phyloP scores from a whole-genome alignment of 495 filamentous ascomycete genomes.

The Daldinia vernicosa region DNA sequence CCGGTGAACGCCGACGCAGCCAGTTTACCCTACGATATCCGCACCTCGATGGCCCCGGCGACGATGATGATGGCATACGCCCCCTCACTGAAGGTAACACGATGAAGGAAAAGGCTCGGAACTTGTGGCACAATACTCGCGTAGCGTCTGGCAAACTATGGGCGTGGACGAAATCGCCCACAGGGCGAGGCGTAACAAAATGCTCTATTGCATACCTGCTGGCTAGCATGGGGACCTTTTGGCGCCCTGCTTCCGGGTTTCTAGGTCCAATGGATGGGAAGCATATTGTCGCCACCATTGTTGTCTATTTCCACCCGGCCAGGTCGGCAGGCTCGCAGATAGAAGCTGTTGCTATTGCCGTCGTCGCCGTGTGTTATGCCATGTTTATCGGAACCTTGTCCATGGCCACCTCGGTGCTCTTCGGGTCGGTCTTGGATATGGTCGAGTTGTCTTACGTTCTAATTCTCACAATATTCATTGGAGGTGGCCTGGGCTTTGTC shows the following conservation, averaged over 20 bases:
- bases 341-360: constrained; percentile 84
- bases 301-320: constrained; percentile 97
- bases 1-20: constrained; percentile 67
- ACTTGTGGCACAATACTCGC: constrained; percentile 41
- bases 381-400: constrained; percentile 81
- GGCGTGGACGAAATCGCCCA: constrained; percentile 58
- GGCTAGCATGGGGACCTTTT: constrained; percentile 88
- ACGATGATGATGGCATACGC: constrained; percentile 42
- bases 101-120: constrained; percentile 38
- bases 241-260: constrained; percentile 72
- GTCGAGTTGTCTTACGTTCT: constrained; percentile 79
- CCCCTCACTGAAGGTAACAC: constrained; percentile 42
- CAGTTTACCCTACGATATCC: constrained; percentile 63
- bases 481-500: constrained; percentile 86
- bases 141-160: constrained; percentile 40
- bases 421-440: constrained; percentile 69
- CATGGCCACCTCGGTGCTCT: constrained; percentile 84
- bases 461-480: constrained; percentile 86
- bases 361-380: constrained; percentile 84
- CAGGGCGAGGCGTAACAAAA: constrained; percentile 83
- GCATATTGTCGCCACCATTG: constrained; percentile 91
- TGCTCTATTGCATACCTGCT: constrained; percentile 92
- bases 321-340: constrained; percentile 89
- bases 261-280: constrained; percentile 93
- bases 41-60: constrained; percentile 34